These are phyloP conservation scores for Emmonsiellopsis sp. DNA, from an alignment of 2,329 filamentous ascomycete genomes.

Conservation along the genomic window DNA sequence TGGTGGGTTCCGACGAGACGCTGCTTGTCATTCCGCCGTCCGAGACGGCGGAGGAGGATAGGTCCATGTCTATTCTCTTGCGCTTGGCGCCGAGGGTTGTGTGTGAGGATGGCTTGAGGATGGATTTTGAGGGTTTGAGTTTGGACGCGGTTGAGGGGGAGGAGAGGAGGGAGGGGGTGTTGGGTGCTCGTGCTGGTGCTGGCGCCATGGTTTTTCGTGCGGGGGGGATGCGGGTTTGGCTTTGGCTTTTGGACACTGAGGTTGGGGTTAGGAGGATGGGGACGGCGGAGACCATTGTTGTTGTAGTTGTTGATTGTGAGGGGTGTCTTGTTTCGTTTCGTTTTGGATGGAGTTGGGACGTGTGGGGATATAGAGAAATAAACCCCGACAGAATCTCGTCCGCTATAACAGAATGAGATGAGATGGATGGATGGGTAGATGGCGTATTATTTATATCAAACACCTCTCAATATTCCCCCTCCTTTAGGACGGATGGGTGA, in stretches of 20 bases:
- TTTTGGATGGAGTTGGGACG: no score
- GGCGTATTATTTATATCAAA: no score
- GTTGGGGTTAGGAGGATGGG: conserved; percentile 3
- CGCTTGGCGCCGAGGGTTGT: conserved; percentile 24
- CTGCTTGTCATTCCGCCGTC: conserved; percentile 7
- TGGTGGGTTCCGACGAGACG: conserved; percentile 8
- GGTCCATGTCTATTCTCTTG: conserved; percentile 28
- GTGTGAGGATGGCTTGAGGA: conserved; percentile 13
- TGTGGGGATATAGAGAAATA: no score
- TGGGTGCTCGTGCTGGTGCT: not conserved
- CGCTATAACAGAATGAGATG: no score
- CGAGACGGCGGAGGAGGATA: conserved; percentile 22
- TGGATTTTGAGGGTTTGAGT: conserved; percentile 27
- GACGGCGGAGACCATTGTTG: conserved; percentile 10
- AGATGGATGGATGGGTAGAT: no score
- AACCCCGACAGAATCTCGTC: no score
- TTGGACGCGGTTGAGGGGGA: conserved; percentile 26
- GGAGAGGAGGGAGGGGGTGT: conserved; percentile 4
- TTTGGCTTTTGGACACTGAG: not conserved
- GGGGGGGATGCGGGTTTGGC: not conserved
- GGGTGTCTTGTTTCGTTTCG: no score
- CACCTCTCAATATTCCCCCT: no score
- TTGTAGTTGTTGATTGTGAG: not conserved
- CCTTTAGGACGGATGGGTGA: no score
- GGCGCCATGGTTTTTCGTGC: not conserved